Conservation (phyloP, 2,329 filamentous ascomycete species). For the Diplodia scrobiculata region DNA sequence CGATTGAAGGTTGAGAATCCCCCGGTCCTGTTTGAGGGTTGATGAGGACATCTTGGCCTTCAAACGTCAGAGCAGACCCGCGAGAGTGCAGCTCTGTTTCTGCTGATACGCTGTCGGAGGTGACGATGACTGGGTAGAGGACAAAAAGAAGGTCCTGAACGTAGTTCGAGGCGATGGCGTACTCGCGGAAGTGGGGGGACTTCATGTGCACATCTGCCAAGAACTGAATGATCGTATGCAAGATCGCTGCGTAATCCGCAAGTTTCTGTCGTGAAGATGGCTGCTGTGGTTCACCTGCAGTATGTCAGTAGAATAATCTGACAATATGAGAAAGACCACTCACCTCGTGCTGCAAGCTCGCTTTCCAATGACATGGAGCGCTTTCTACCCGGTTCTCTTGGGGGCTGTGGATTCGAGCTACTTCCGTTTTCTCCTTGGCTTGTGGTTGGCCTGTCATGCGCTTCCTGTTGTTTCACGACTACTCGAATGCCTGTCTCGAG, state of each 20-base stretch:
- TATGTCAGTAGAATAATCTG: not conserved
- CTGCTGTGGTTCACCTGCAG: slow-evolving; percentile 7
- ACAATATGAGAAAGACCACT: not conserved
- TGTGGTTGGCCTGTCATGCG: slow-evolving; percentile 9
- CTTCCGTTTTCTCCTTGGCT: slow-evolving; percentile 40
- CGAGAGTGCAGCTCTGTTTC: slow-evolving; percentile 85
- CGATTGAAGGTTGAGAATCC: slow-evolving; percentile 62
- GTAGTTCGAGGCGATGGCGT: slow-evolving; percentile 77
- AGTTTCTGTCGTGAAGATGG: slow-evolving; percentile 38
- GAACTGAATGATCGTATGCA: slow-evolving; percentile 78
- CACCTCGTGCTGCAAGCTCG: slow-evolving; percentile 51
- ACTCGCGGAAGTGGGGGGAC: slow-evolving; percentile 78
- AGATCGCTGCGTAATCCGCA: slow-evolving; percentile 62
- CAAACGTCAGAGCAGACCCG: slow-evolving; percentile 78
- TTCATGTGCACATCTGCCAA: slow-evolving; percentile 75
- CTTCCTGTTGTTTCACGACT: slow-evolving; percentile 48
- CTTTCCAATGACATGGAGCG: slow-evolving; percentile 69
- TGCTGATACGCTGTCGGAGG: slow-evolving; percentile 77
- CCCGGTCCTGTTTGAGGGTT: slow-evolving; percentile 68
- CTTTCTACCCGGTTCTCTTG: slow-evolving; percentile 48
- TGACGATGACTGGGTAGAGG: slow-evolving; percentile 85
- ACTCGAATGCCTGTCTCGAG: slow-evolving; percentile 80
- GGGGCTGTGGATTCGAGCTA: not conserved
- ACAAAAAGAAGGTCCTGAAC: slow-evolving; percentile 75
- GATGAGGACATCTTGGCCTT: slow-evolving; percentile 81